These are phyloP conservation scores for Aspergillus aculeatinus DNA, from an alignment of 2,329 filamentous ascomycete species.

Conservation along the genomic window DNA sequence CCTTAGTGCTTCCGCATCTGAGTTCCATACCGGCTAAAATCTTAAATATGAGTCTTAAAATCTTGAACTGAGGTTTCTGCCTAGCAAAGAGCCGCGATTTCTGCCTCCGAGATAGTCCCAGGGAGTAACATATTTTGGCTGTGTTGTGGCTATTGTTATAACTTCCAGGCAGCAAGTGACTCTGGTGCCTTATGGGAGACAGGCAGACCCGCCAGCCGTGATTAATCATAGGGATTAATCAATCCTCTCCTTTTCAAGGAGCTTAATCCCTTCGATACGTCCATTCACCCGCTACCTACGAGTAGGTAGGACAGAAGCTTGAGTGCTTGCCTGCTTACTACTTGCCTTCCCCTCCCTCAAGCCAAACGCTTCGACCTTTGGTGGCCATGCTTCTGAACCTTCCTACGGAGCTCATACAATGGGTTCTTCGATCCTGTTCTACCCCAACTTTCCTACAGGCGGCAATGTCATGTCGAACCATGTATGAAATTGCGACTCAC, in stretches of 20 bases:
- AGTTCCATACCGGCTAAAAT: not conserved
- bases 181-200: not conserved
- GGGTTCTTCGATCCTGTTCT: conserved; percentile 35
- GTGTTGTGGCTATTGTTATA: not conserved
- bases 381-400: conserved; percentile 34
- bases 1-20: not conserved
- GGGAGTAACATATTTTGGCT: not conserved
- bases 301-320: not conserved
- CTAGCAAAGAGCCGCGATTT: not conserved
- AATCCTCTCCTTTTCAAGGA: not conserved
- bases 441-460: conserved; percentile 40
- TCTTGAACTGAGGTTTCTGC: not conserved
- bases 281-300: not conserved
- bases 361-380: not conserved
- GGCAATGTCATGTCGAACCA: conserved; percentile 35
- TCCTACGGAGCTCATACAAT: conserved; percentile 42
- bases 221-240: not conserved
- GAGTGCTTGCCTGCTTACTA: not conserved
- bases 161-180: not conserved
- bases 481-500: conserved; percentile 36
- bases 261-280: not conserved
- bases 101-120: not conserved
- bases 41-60: not conserved
- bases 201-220: not conserved
- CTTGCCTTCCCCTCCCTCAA: not conserved